Evolutionary conservation across 257 asterid genomes (phyloP).

Genomic region (Handroanthus guayacan): DNA sequence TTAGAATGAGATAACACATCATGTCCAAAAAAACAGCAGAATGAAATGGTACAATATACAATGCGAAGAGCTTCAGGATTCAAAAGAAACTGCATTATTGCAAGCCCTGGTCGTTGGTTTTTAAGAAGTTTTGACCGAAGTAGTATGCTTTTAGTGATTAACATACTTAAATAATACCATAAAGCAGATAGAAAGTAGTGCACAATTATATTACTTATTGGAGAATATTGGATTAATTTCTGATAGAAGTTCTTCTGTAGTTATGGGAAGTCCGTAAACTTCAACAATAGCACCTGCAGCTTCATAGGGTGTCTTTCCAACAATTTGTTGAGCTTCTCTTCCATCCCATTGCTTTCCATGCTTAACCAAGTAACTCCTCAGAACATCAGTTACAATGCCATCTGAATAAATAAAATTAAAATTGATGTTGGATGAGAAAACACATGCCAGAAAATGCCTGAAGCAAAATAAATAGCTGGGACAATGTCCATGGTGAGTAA

Average conservation of each 20-base stretch:
- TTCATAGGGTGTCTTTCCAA: conserved; percentile 80
- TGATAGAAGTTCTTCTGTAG: conserved; percentile 65
- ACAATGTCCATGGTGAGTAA: not conserved
- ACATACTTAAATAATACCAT: conserved; percentile 17
- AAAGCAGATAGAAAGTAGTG: conserved; percentile 26
- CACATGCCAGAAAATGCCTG: conserved; percentile 3
- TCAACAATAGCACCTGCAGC: conserved; percentile 78
- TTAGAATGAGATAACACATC: not conserved
- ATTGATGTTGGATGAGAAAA: conserved; percentile 10
- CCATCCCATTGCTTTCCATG: conserved; percentile 92
- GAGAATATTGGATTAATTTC: conserved; percentile 68
- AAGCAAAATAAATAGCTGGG: not conserved
- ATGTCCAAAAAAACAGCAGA: conserved; percentile 10
- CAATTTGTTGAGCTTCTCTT: conserved; percentile 52
- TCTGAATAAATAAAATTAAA: conserved; percentile 52
- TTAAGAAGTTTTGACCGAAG: conserved; percentile 14
- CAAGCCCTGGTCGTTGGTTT: not conserved
- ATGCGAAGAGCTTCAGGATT: not conserved
- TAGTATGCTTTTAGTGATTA: conserved; percentile 6
- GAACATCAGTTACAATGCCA: conserved; percentile 68
- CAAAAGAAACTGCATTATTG: not conserved
- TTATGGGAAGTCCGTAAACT: conserved; percentile 73
- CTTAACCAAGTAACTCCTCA: conserved; percentile 69
- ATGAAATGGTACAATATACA: not conserved
- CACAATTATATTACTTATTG: conserved; percentile 52